phyloP scores from a whole-genome alignment of 2,329 filamentous ascomycete genomes.

The Pseudopyrenochaeta lycopersici region DNA sequence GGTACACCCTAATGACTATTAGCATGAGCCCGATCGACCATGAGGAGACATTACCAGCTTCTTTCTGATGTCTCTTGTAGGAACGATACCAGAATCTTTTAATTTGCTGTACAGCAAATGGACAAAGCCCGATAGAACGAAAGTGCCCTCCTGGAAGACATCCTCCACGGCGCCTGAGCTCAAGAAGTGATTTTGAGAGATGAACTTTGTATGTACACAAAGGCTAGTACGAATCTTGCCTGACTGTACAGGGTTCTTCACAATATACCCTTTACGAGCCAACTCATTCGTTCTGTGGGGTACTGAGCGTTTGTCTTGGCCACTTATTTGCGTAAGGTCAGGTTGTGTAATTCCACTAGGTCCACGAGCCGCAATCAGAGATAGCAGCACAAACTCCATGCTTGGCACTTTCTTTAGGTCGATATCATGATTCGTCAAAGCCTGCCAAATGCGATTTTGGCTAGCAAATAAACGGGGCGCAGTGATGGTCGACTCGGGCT shows the following conservation, averaged over 20 bases:
- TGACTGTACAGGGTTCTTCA: conserved; percentile 55
- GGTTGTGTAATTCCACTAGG: conserved; percentile 66
- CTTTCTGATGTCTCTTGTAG: conserved; percentile 61
- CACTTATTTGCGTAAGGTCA: conserved; percentile 62
- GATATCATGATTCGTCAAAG: conserved; percentile 67
- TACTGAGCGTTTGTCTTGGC: conserved; percentile 72
- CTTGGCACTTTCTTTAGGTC: conserved; percentile 63
- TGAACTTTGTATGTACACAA: conserved; percentile 63
- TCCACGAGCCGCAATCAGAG: conserved; percentile 66
- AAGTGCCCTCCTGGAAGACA: conserved; percentile 48
- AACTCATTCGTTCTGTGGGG: conserved; percentile 68
- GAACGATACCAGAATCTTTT: conserved; percentile 60
- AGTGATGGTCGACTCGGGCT: conserved; percentile 25
- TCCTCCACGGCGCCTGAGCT: conserved; percentile 40
- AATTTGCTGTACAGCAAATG: conserved; percentile 59
- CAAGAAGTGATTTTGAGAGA: conserved; percentile 40
- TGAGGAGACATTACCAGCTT: conserved; percentile 49
- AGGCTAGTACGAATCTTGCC: conserved; percentile 64
- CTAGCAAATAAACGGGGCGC: conserved; percentile 55
- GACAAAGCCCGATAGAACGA: conserved; percentile 61
- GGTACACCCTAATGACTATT: conserved; percentile 37
- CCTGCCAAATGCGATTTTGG: conserved; percentile 66
- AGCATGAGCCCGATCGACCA: conserved; percentile 7
- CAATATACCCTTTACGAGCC: conserved; percentile 67
- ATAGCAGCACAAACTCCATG: conserved; percentile 66